phyloP scores from a whole-genome alignment of 2,329 filamentous ascomycete species.

The Phaeoacremonium minimum region DNA sequence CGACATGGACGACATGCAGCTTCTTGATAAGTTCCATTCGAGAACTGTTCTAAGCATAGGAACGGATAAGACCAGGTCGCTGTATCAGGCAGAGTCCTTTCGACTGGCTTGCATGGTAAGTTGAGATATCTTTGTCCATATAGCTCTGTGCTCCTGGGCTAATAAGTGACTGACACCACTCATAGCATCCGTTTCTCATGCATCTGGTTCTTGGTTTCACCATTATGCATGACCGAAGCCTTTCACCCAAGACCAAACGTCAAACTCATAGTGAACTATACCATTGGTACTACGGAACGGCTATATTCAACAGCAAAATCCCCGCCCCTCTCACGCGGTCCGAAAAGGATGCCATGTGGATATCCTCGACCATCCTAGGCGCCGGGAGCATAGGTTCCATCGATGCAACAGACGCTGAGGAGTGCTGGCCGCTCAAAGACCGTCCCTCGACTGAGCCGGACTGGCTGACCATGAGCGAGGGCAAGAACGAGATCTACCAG shows the following conservation, averaged over 20 bases:
- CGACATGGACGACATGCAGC: conserved; percentile 21
- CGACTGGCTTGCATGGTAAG: conserved; percentile 33
- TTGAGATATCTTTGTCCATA: background rate
- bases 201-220: conserved; percentile 49
- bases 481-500: conserved; percentile 50
- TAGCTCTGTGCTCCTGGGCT: background rate
- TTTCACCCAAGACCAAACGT: conserved; percentile 15
- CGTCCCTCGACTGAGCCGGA: conserved; percentile 40
- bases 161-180: conserved; percentile 3
- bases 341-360: conserved; percentile 43
- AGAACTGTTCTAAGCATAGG: conserved; percentile 37
- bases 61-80: conserved; percentile 17
- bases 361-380: conserved; percentile 40
- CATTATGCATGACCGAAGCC: conserved; percentile 46
- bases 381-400: conserved; percentile 38
- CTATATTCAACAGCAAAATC: conserved; percentile 41
- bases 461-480: conserved; percentile 54
- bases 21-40: conserved; percentile 35
- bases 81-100: conserved; percentile 29
- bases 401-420: conserved; percentile 31
- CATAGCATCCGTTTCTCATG: conserved; percentile 45
- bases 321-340: conserved; percentile 23
- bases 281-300: conserved; percentile 42
- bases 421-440: conserved; percentile 52
- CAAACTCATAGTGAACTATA: conserved; percentile 28